Conservation (phyloP, 2,329 filamentous ascomycete species). For the Aspergillus viridinutans region DNA sequence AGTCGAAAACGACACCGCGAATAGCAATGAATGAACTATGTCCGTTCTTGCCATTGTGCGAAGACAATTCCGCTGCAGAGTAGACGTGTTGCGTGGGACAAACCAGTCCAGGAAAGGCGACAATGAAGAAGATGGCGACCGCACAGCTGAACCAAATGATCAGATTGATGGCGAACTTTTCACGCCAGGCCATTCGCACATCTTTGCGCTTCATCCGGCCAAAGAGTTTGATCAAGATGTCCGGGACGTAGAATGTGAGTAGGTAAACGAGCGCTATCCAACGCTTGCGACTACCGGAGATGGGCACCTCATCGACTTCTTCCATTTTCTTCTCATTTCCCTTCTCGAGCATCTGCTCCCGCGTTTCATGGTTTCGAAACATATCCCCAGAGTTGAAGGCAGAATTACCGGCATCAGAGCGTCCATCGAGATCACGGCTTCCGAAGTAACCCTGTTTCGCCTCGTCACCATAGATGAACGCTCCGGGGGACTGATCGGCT, state of each 20-base stretch:
- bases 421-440: slow-evolving; percentile 70
- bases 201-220: slow-evolving; percentile 91
- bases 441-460: slow-evolving; percentile 78
- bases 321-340: slow-evolving; percentile 85
- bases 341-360: slow-evolving; percentile 91
- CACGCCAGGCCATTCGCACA: slow-evolving; percentile 87
- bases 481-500: slow-evolving; percentile 49
- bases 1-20: slow-evolving; percentile 83
- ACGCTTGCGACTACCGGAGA: slow-evolving; percentile 76
- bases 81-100: slow-evolving; percentile 90
- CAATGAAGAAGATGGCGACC: slow-evolving; percentile 79
- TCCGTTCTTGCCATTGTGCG: slow-evolving; percentile 67
- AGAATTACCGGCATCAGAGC: slow-evolving; percentile 89
- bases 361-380: slow-evolving; percentile 95
- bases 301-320: slow-evolving; percentile 79
- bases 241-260: slow-evolving; percentile 83
- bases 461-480: slow-evolving; percentile 66
- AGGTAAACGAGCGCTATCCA: slow-evolving; percentile 83
- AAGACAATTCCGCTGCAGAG: slow-evolving; percentile 69
- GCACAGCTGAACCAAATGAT: slow-evolving; percentile 87
- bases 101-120: slow-evolving; percentile 80
- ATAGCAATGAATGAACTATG: slow-evolving; percentile 69
- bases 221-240: slow-evolving; percentile 70
- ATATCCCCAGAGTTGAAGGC: slow-evolving; percentile 90
- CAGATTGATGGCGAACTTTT: slow-evolving; percentile 97